Percentiles rank a stretch among this genome's conserved stretches.
phyloP scores from a whole-genome alignment of 108 stramenopile species.

The Nannochloropsis salina region DNA sequence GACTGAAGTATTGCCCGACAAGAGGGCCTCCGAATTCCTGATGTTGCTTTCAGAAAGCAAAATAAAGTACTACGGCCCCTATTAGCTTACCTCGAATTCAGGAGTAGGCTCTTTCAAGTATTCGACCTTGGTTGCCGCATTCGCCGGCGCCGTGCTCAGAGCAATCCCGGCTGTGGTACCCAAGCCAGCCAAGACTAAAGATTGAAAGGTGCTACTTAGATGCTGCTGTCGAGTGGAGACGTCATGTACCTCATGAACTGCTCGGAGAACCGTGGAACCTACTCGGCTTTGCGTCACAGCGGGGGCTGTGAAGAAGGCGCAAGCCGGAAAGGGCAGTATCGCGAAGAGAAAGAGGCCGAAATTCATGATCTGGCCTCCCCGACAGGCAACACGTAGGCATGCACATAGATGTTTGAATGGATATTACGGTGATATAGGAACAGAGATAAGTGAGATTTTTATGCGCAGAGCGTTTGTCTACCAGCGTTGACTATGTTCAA shows the following conservation, averaged over 20 bases:
- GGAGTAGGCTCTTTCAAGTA: background rate
- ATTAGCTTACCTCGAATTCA: background rate
- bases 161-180: background rate
- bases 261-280: background rate
- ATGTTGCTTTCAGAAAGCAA: too few species aligned
- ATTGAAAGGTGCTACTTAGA: background rate
- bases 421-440: too few species aligned
- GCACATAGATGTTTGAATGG: too few species aligned
- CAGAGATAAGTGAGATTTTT: too few species aligned
- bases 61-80: too few species aligned
- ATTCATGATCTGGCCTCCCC: background rate
- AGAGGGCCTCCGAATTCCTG: too few species aligned
- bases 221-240: background rate
- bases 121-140: background rate
- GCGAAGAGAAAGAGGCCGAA: background rate
- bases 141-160: background rate
- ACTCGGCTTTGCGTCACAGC: background rate
- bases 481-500: too few species aligned
- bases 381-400: too few species aligned
- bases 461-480: too few species aligned
- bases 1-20: too few species aligned
- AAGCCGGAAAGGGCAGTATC: background rate
- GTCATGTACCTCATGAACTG: background rate
- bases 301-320: background rate
- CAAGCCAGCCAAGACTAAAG: background rate